Conservation (phyloP, 352 stramenopile species). For the Peronosclerospora sorghi region DNA sequence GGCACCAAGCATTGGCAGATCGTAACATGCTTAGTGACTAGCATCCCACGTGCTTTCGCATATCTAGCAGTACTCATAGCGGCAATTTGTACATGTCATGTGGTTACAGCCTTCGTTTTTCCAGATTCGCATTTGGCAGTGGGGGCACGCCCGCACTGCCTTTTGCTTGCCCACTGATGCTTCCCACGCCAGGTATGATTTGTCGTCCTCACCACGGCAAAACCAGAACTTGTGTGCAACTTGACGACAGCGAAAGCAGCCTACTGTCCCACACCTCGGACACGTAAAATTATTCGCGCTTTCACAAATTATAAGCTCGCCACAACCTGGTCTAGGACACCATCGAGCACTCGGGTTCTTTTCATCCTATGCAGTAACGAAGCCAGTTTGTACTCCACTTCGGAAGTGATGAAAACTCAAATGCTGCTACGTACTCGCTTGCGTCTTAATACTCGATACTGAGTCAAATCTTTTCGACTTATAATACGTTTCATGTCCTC, state of each 20-base stretch:
- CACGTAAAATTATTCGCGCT: slow-evolving; percentile 42
- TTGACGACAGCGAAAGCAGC: slow-evolving; percentile 52
- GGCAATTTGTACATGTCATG: slow-evolving; percentile 60
- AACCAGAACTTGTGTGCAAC: slow-evolving; percentile 52
- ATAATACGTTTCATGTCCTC: no score
- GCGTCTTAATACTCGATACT: slow-evolving; percentile 34
- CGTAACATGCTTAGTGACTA: slow-evolving; percentile 64
- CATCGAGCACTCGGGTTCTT: slow-evolving; percentile 69
- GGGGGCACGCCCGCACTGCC: slow-evolving; percentile 43
- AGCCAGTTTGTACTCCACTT: background rate
- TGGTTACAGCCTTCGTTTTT: slow-evolving; percentile 67
- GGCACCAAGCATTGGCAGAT: slow-evolving; percentile 34
- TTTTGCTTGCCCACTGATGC: slow-evolving; percentile 39
- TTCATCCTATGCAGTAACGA: slow-evolving; percentile 32
- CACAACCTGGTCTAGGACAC: slow-evolving; percentile 40
- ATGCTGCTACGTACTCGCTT: slow-evolving; percentile 30
- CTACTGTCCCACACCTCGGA: slow-evolving; percentile 35
- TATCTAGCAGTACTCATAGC: slow-evolving; percentile 60
- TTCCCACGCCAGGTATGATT: slow-evolving; percentile 50
- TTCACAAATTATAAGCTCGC: slow-evolving; percentile 55
- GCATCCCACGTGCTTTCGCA: slow-evolving; percentile 44
- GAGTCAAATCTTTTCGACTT: slow-evolving; percentile 5
- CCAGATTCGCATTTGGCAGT: slow-evolving; percentile 64
- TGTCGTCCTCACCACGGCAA: slow-evolving; percentile 30
- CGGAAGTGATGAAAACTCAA: background rate